Conservation (phyloP, 768 basidiomycete species). For the Plicaturopsis crispa region DNA sequence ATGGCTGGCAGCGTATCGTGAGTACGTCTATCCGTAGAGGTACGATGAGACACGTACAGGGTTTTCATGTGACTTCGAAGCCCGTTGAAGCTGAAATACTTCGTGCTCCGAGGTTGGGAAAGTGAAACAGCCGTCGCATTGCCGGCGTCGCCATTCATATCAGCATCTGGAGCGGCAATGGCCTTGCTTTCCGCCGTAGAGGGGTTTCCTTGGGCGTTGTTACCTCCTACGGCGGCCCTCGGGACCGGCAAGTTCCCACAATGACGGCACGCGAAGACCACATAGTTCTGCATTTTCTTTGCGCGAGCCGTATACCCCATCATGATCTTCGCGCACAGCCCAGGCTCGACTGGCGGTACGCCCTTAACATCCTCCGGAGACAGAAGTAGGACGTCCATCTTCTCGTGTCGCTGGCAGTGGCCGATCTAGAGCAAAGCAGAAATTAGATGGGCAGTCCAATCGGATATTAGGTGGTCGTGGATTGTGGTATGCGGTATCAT, state of each 20-base stretch:
- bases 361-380: slow-evolving; percentile 9
- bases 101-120: too few species aligned
- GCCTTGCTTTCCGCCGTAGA: slow-evolving; percentile 3
- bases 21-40: too few species aligned
- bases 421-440: slow-evolving; percentile 35
- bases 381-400: slow-evolving; percentile 34
- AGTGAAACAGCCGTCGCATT: slow-evolving; percentile 4
- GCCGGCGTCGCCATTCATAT: slow-evolving; percentile 3
- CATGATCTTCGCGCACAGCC: slow-evolving; percentile 12
- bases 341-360: slow-evolving; percentile 17
- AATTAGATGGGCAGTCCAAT: neutral
- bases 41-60: too few species aligned
- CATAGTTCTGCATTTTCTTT: slow-evolving; percentile 28
- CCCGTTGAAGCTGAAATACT: slow-evolving; percentile 43
- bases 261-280: slow-evolving; percentile 53
- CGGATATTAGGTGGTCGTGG: neutral
- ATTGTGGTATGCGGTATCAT: neutral
- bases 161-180: neutral
- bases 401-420: slow-evolving; percentile 58
- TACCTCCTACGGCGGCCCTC: neutral
- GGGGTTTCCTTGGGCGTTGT: slow-evolving; percentile 1
- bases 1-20: slow-evolving; percentile 33
- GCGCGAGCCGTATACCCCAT: slow-evolving; percentile 12
- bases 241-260: slow-evolving; percentile 26
- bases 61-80: slow-evolving; percentile 56